Conservation (phyloP, 2,329 filamentous ascomycete species). For the Xylaria sp. region DNA sequence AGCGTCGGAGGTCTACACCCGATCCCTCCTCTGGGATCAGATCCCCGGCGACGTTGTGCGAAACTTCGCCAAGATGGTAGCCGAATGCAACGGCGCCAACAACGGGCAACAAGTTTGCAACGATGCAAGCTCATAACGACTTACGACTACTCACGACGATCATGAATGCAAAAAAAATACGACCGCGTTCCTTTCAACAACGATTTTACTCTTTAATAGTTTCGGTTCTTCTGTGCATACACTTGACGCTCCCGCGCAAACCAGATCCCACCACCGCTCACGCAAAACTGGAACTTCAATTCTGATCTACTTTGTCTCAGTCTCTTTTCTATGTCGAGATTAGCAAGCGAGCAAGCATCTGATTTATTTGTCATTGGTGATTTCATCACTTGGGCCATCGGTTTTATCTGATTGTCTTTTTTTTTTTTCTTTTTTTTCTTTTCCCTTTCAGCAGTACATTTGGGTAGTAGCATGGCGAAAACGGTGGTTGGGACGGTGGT, state of each 20-base stretch:
- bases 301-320: slow-evolving; percentile 47
- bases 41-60: slow-evolving; percentile 91
- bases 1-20: slow-evolving; percentile 89
- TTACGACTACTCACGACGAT: slow-evolving; percentile 54
- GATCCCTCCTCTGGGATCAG: slow-evolving; percentile 92
- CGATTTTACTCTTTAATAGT: slow-evolving; percentile 43
- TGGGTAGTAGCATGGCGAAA: slow-evolving; percentile 50
- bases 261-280: slow-evolving; percentile 51
- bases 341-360: slow-evolving; percentile 56
- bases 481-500: slow-evolving; percentile 46
- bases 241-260: slow-evolving; percentile 50
- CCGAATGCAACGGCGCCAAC: slow-evolving; percentile 71
- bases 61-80: slow-evolving; percentile 91
- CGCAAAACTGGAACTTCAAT: slow-evolving; percentile 49
- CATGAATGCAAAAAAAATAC: slow-evolving; percentile 38
- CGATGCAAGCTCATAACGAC: slow-evolving; percentile 57
- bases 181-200: slow-evolving; percentile 30
- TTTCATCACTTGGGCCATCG: slow-evolving; percentile 28
- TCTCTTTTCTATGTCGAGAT: slow-evolving; percentile 48
- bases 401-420: neutral
- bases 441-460: slow-evolving; percentile 40
- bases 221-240: slow-evolving; percentile 48
- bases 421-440: slow-evolving; percentile 36
- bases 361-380: slow-evolving; percentile 40
- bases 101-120: slow-evolving; percentile 57